Base-by-base conservation (phyloP, 495 filamentous ascomycete species). In the Trichodelitschia bisporula region DNA sequence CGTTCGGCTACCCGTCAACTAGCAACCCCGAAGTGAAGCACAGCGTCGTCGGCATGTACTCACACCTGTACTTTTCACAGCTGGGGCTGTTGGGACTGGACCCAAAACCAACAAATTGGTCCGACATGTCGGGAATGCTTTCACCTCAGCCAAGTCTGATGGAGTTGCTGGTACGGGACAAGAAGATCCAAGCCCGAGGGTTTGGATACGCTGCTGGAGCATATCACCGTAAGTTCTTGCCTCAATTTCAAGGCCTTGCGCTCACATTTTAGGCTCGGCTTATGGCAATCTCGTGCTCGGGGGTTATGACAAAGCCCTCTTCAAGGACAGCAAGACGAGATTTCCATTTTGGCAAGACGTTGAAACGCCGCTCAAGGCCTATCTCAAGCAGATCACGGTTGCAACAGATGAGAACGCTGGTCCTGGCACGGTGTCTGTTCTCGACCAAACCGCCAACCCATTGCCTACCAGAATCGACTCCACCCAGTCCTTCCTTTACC, bases 241-340 rank as follows among this genome's bases (percentile, higher is more conserved):
- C n/a, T n/a, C n/a, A n/a, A n/a, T n/a, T n/a, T n/a, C n/a, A n/a
- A n/a, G n/a, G n/a, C n/a, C n/a, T n/a, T n/a, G n/a, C n/a, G n/a
- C n/a, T n/a, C n/a, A n/a, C n/a, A n/a, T n/a, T n/a, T n/a, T n/a
- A n/a, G n/a, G n/a, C n/a, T n/a, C n/a, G n/a, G n/a, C n/a, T 4
- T 50, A 52, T 28, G 60, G 55, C 11, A 58, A 55, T 28, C 40
- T 69, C 10, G 61, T 58, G 4, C 47, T 69, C 26, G 62, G 62
- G 4, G 64, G 64, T 0, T 64, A 64, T 35, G 61, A 66, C 40
- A 34, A 42, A 1, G 56, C 58, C 0, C 44, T 54, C 16, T 63
- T 62, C 36, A 38, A 35, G n/a, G 2, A 40, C 53, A 8, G 63
- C 56, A 14, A 43, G 44, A 2, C 59, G 62, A 29, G 45, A 48